Percentiles rank a stretch among this genome's conserved stretches.
phyloP scores from a whole-genome alignment of 169 alveolate genomes.

The Eimeria sp. region DNA sequence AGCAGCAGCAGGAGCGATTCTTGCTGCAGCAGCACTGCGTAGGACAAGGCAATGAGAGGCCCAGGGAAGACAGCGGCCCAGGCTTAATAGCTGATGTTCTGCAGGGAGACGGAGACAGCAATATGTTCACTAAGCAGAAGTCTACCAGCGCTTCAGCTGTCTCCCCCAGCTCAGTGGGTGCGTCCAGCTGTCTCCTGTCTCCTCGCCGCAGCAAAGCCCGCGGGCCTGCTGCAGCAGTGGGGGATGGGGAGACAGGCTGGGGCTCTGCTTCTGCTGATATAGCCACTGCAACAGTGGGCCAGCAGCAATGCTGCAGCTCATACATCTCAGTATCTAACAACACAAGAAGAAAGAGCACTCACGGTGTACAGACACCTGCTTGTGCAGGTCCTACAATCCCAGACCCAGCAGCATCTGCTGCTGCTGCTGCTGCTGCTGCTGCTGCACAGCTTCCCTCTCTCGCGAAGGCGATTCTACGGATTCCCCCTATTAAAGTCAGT shows the following conservation, averaged over 20 bases:
- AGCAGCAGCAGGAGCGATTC: not conserved
- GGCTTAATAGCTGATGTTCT: not conserved
- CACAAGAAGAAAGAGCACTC: not conserved
- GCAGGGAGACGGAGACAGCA: not conserved
- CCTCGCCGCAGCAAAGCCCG: slow-evolving; percentile 3
- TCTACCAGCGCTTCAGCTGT: not conserved
- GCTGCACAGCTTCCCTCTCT: slow-evolving; percentile 20
- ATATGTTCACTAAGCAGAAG: not conserved
- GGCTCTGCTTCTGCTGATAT: not conserved
- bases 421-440: slow-evolving; percentile 3
- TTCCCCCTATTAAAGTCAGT: not conserved
- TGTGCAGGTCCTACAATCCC: not conserved
- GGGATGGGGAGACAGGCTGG: not conserved
- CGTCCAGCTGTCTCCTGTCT: not conserved
- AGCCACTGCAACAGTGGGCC: not conserved
- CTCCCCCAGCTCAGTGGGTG: not conserved
- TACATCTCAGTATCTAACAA: not conserved
- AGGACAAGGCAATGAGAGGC: not conserved
- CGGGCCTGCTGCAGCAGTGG: not conserved
- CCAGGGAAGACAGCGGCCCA: not conserved
- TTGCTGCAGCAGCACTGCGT: not conserved
- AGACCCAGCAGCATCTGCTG: slow-evolving; percentile 24
- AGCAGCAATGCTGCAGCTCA: not conserved
- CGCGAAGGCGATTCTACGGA: not conserved
- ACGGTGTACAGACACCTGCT: not conserved